Evolutionary conservation across 257 asterid genomes (phyloP).

Genomic region (Ocimum tenuiflorum): DNA sequence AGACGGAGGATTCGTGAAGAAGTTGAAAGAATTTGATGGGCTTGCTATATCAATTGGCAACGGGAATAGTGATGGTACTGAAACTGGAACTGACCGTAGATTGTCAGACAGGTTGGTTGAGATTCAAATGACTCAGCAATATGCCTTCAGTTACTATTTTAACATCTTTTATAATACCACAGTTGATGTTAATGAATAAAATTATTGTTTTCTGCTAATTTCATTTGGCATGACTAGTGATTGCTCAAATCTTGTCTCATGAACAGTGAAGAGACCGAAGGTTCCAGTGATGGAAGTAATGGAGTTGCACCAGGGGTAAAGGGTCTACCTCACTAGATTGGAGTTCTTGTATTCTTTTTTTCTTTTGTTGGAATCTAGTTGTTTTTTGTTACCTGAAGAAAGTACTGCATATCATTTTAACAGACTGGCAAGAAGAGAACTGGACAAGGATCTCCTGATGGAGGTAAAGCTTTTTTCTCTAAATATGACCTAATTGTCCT

Average conservation of each 20-base stretch:
- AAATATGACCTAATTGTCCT: background rate
- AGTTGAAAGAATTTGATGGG: constrained; percentile 75
- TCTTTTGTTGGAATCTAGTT: background rate
- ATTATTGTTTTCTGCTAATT: background rate
- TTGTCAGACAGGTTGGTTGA: constrained; percentile 65
- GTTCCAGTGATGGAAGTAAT: constrained; percentile 84
- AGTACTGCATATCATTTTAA: background rate
- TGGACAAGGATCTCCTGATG: constrained; percentile 44
- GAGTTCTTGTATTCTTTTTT: too few species aligned
- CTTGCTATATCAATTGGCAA: constrained; percentile 80
- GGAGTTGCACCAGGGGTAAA: constrained; percentile 55
- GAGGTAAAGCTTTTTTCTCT: constrained; percentile 54
- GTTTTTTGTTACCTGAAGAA: background rate
- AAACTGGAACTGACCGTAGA: constrained; percentile 50
- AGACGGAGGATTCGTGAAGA: constrained; percentile 54
- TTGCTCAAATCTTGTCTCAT: constrained; percentile 8
- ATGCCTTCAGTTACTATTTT: background rate
- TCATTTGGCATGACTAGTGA: background rate
- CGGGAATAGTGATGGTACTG: constrained; percentile 48
- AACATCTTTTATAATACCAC: background rate
- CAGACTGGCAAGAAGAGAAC: constrained; percentile 59
- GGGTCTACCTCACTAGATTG: constrained; percentile 13
- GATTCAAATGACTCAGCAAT: background rate
- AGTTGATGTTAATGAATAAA: background rate
- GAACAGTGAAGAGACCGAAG: constrained; percentile 66